Percentiles rank a stretch among this genome's conserved stretches.
phyloP scores from a whole-genome alignment of 2,329 filamentous ascomycete species.

The Mollisiaceae sp. region DNA sequence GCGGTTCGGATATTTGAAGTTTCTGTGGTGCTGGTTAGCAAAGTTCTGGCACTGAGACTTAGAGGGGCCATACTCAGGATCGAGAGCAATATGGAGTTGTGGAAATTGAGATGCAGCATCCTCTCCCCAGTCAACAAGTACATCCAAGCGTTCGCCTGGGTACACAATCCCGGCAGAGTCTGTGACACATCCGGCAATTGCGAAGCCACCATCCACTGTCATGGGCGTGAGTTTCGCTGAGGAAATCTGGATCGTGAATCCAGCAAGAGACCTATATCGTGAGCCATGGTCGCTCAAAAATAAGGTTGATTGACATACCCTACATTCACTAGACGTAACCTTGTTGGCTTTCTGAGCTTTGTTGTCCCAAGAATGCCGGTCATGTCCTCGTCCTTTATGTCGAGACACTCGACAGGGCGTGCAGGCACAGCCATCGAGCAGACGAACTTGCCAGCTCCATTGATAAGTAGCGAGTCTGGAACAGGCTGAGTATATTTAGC shows the following conservation, averaged over 20 bases:
- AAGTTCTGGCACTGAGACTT: neutral
- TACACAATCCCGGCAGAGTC: constrained; percentile 45
- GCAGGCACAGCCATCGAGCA: constrained; percentile 52
- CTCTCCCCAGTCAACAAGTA: constrained; percentile 22
- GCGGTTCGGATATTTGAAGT: constrained; percentile 52
- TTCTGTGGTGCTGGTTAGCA: constrained; percentile 35
- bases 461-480: constrained; percentile 54
- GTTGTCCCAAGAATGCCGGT: constrained; percentile 36
- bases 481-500: constrained; percentile 45
- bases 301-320: constrained; percentile 41
- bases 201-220: constrained; percentile 47
- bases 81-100: constrained; percentile 37
- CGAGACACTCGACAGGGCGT: constrained; percentile 50
- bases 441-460: constrained; percentile 51
- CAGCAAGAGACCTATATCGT: constrained; percentile 28
- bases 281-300: neutral
- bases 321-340: constrained; percentile 50
- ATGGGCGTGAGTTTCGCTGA: constrained; percentile 26
- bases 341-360: constrained; percentile 34
- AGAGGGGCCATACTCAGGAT: constrained; percentile 43
- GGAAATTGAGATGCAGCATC: neutral
- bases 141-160: constrained; percentile 51
- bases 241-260: constrained; percentile 26
- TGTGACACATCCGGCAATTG: constrained; percentile 33
- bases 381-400: constrained; percentile 29